These are phyloP conservation scores for Pseudogymnoascus sp. DNA, from an alignment of 2,329 filamentous ascomycete species.

Conservation along the genomic window DNA sequence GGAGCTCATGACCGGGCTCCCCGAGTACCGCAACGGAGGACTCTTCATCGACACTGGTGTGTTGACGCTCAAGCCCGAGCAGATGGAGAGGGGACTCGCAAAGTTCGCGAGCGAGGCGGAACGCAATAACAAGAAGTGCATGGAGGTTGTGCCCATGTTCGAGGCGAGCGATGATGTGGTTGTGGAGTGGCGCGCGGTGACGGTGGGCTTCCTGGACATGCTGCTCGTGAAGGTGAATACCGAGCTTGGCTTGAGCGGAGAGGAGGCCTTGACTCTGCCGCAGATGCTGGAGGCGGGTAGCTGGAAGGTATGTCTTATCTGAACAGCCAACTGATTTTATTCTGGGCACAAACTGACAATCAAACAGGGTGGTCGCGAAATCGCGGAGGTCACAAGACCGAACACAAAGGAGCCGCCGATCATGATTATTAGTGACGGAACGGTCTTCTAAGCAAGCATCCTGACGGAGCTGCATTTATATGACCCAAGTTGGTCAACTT, in stretches of 20 bases:
- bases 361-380: slow-evolving; percentile 74
- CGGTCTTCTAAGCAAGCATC: slow-evolving; percentile 62
- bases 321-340: neutral
- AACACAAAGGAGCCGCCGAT: slow-evolving; percentile 97
- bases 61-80: slow-evolving; percentile 62
- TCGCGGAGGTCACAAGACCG: slow-evolving; percentile 88
- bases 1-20: slow-evolving; percentile 76
- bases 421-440: slow-evolving; percentile 91
- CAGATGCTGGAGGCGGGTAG: slow-evolving; percentile 93
- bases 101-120: slow-evolving; percentile 63
- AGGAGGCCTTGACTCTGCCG: slow-evolving; percentile 64
- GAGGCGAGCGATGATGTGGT: slow-evolving; percentile 67
- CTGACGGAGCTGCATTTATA: neutral
- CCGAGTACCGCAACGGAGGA: slow-evolving; percentile 88
- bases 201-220: slow-evolving; percentile 66
- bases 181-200: slow-evolving; percentile 70
- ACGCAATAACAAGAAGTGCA: slow-evolving; percentile 60
- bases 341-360: slow-evolving; percentile 10
- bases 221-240: slow-evolving; percentile 61
- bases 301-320: slow-evolving; percentile 69
- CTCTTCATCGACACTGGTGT: slow-evolving; percentile 79
- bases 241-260: slow-evolving; percentile 57
- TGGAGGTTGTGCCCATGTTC: slow-evolving; percentile 68
- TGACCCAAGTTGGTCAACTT: neutral
- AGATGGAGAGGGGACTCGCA: slow-evolving; percentile 61